These are phyloP conservation scores for Priceomyces haplophilus DNA, from an alignment of 805 yeast genomes.

Conservation along the genomic window DNA sequence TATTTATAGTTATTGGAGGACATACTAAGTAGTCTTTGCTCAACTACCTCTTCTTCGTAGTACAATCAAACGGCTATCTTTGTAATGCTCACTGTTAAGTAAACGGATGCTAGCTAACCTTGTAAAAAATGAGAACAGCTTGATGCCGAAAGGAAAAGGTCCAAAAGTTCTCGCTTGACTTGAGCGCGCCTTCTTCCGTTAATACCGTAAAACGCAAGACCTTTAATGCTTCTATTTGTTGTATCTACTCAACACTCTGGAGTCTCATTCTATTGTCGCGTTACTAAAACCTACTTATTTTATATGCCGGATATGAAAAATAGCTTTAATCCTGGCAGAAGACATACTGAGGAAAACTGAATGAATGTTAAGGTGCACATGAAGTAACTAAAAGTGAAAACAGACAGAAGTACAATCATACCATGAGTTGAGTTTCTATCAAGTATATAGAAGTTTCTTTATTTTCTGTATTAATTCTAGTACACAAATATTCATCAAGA, in stretches of 20 bases:
- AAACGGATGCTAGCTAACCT: not conserved
- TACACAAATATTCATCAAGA: not conserved
- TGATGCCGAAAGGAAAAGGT: not conserved
- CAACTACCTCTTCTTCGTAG: not conserved
- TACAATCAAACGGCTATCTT: too few relatives aligned
- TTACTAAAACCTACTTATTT: not conserved
- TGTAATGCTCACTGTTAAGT: too few relatives aligned
- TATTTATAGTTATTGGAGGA: conserved; percentile 8
- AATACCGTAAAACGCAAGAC: not conserved
- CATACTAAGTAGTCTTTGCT: not conserved
- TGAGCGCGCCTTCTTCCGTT: not conserved
- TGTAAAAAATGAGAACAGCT: not conserved
- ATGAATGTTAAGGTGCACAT: too few relatives aligned
- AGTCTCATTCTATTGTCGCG: not conserved
- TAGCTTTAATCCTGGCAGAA: too few relatives aligned
- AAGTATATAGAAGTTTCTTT: not conserved
- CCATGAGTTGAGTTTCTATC: too few relatives aligned
- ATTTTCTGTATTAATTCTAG: not conserved
- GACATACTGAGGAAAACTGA: too few relatives aligned
- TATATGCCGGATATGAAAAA: too few relatives aligned
- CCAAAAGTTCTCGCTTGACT: not conserved
- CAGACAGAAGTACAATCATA: too few relatives aligned
- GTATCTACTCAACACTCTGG: not conserved
- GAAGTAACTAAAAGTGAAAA: too few relatives aligned
- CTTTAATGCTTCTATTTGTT: not conserved